phyloP scores from a whole-genome alignment of 139 green algal species.

The Coccomyxa sp. region DNA sequence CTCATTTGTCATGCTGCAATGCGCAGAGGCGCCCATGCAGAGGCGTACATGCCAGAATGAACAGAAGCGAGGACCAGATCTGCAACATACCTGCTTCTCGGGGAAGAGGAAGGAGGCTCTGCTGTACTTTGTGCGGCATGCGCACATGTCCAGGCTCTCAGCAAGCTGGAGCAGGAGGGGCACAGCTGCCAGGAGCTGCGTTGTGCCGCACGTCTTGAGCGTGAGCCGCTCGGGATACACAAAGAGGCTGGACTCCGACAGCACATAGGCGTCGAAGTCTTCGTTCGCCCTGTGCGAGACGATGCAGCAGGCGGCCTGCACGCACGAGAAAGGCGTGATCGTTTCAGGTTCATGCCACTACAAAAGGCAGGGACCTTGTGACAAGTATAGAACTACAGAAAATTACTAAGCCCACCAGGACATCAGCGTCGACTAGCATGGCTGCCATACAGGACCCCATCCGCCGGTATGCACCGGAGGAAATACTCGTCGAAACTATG shows the following conservation, averaged over 20 bases:
- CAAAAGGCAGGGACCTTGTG: neutral
- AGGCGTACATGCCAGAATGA: too few relatives aligned
- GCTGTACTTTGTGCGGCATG: slow-evolving; percentile 76
- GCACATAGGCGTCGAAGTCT: slow-evolving; percentile 93
- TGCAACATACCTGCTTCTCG: slow-evolving; percentile 81
- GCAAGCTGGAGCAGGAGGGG: slow-evolving; percentile 74
- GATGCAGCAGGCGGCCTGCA: slow-evolving; percentile 87
- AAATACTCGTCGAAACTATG: neutral
- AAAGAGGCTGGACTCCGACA: slow-evolving; percentile 95
- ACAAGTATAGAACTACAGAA: neutral
- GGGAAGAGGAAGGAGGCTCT: slow-evolving; percentile 95
- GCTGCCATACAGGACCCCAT: neutral
- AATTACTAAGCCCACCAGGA: neutral
- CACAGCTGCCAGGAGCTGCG: slow-evolving; percentile 79
- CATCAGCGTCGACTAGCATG: too few relatives aligned
- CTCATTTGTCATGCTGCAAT: too few relatives aligned
- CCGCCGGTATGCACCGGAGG: neutral
- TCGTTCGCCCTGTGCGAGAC: slow-evolving; percentile 75
- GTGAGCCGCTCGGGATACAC: slow-evolving; percentile 89
- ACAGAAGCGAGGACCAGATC: too few relatives aligned
- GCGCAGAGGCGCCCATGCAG: too few relatives aligned
- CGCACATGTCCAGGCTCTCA: slow-evolving; percentile 46
- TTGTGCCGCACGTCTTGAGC: slow-evolving; percentile 99
- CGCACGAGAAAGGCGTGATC: neutral
- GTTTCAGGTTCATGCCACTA: too few relatives aligned